Base-by-base conservation (phyloP, 1,284 basidiomycete species). In the Trichosporon asahii region DNA sequence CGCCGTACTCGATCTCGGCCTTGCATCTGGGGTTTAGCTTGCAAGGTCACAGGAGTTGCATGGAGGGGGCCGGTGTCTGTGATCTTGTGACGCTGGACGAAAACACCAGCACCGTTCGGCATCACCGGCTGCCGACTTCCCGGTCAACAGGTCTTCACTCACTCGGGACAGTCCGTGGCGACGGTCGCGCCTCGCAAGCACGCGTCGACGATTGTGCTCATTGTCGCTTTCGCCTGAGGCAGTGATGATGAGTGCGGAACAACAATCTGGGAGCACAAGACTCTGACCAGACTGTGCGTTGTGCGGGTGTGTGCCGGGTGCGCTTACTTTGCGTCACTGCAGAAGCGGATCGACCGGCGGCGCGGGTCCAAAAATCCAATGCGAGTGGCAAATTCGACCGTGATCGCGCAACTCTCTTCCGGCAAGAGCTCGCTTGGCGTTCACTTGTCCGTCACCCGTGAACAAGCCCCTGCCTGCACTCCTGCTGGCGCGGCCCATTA, bases 1-100 rank as follows among this genome's bases (percentile, higher is more conserved):
- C 85, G 1, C 89, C 86, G 78, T 94, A 95, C 78, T 95, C 93
- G 60, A 94, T 85, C 7, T 84, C 84, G 0, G 86, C 79, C 18
- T 85, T 85, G 81, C 93, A 95, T 72, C 77, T 79, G 71, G 8
- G 14, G 8, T 46, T 67, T 33, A 69, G 72, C 64, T 0, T 23
- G 12, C 8, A n/a, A n/a, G n/a, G n/a, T n/a, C n/a, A n/a, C n/a
- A n/a, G n/a, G n/a, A n/a, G n/a, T n/a, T n/a, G n/a, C n/a, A n/a
- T n/a, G n/a, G n/a, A n/a, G n/a, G n/a, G n/a, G n/a, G n/a, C n/a
- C n/a, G n/a, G n/a, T n/a, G n/a, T n/a, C n/a, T n/a, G n/a, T n/a
- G n/a, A n/a, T n/a, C n/a, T n/a, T n/a, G n/a, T 8, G 35, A 2
- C 11, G 35, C 35, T 12, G 9, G 3, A 33, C 31, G 4, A 33